Percentiles rank a stretch among this genome's conserved stretches.
These are phyloP conservation scores for Neoboletus brunneissimus DNA, from an alignment of 768 basidiomycete genomes.

Conservation along the genomic window DNA sequence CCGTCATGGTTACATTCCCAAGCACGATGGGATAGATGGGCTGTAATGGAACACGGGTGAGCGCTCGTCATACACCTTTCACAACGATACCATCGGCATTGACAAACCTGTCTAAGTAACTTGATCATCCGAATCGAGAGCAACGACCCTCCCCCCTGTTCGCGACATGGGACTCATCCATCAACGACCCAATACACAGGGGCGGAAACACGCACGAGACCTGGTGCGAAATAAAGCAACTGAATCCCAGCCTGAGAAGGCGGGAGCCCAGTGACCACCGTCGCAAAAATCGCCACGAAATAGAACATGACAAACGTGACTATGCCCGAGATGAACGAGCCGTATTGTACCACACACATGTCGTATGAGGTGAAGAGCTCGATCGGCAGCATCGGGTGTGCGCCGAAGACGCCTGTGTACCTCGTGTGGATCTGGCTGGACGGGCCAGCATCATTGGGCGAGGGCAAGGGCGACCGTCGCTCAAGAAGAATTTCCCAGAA, in stretches of 20 bases:
- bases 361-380: slow-evolving; percentile 43
- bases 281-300: slow-evolving; percentile 52
- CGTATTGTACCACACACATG: slow-evolving; percentile 38
- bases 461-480: slow-evolving; percentile 5
- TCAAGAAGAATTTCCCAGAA: slow-evolving; percentile 45
- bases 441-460: neutral
- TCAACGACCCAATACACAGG: neutral
- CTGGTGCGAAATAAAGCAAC: slow-evolving; percentile 52
- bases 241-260: slow-evolving; percentile 44
- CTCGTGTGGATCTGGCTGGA: neutral
- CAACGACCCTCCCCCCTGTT: slow-evolving; percentile 39
- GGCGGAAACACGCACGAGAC: slow-evolving; percentile 34
- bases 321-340: slow-evolving; percentile 42
- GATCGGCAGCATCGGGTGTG: slow-evolving; percentile 47
- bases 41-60: slow-evolving; percentile 17
- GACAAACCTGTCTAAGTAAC: slow-evolving; percentile 35
- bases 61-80: neutral
- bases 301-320: slow-evolving; percentile 54
- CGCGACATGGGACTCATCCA: neutral
- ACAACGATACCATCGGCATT: neutral
- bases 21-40: slow-evolving; percentile 42
- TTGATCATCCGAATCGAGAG: slow-evolving; percentile 36
- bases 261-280: slow-evolving; percentile 41
- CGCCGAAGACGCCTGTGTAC: slow-evolving; percentile 20
- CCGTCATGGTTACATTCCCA: slow-evolving; percentile 36